Evolutionary conservation across 352 stramenopile genomes (phyloP).

Genomic region (Pythium utonaiense): DNA sequence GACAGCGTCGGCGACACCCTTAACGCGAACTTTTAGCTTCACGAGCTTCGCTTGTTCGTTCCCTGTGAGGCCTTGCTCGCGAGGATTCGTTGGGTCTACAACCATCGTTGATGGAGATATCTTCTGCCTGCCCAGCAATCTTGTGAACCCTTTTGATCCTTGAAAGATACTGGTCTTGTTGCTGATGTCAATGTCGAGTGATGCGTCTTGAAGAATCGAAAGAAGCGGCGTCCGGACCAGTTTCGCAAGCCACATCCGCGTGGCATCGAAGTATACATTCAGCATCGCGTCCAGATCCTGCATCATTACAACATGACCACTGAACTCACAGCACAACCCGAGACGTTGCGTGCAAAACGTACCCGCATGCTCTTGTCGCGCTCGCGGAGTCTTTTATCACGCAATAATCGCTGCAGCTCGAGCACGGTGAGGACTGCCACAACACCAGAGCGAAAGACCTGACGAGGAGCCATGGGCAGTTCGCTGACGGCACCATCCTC

Average conservation of each 20-base stretch:
- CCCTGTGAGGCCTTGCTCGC: background rate
- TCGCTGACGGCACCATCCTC: conserved; percentile 20
- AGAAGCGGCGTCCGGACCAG: conserved; percentile 39
- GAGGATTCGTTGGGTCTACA: background rate
- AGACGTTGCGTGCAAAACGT: background rate
- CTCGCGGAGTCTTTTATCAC: conserved; percentile 26
- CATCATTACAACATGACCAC: too few species aligned
- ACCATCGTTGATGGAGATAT: background rate
- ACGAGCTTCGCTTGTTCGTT: conserved; percentile 28
- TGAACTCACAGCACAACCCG: background rate
- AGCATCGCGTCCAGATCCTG: conserved; percentile 67
- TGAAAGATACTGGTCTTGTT: conserved; percentile 19
- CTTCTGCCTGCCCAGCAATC: conserved; percentile 38
- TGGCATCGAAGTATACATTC: conserved; percentile 62
- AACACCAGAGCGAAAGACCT: conserved; percentile 43
- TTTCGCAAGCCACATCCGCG: conserved; percentile 54
- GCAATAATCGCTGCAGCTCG: conserved; percentile 29
- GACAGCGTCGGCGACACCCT: conserved; percentile 48
- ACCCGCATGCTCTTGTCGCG: conserved; percentile 16
- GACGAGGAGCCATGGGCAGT: conserved; percentile 25
- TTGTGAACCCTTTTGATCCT: conserved; percentile 37
- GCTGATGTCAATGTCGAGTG: conserved; percentile 47
- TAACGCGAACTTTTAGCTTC: conserved; percentile 61
- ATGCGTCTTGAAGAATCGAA: conserved; percentile 51
- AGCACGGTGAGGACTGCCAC: conserved; percentile 27